A percentile compares a stretch with the other conserved stretches of the same genome.
These are phyloP conservation scores for Durio zibethinus DNA, from an alignment of 345 rosid species.

Conservation along the genomic window DNA sequence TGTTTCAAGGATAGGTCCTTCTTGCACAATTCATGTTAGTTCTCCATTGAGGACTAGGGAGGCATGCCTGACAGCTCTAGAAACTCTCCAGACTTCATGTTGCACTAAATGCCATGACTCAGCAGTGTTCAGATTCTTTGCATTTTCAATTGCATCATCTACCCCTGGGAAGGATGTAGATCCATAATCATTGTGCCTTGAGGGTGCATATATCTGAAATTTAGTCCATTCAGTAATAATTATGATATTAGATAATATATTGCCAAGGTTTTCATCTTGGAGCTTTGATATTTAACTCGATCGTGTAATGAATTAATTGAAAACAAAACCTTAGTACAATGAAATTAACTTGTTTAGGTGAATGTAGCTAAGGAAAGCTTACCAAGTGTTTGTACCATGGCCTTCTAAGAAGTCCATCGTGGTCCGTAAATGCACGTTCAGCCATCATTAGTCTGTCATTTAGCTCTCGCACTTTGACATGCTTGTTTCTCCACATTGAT, in stretches of 20 bases:
- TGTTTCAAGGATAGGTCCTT: neutral
- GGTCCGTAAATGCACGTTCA: slow-evolving; percentile 70
- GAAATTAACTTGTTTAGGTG: neutral
- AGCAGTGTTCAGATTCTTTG: slow-evolving; percentile 42
- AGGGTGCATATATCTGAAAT: slow-evolving; percentile 64
- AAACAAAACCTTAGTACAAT: neutral
- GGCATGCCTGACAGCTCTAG: slow-evolving; percentile 65
- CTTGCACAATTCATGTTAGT: slow-evolving; percentile 43
- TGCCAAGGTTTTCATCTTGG: neutral
- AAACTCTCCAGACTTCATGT: slow-evolving; percentile 79
- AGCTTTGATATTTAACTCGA: neutral
- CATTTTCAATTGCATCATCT: slow-evolving; percentile 63
- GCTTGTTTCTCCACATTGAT: slow-evolving; percentile 32
- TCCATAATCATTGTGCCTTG: slow-evolving; percentile 71
- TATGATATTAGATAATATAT: neutral
- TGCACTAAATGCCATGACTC: slow-evolving; percentile 65
- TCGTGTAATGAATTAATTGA: neutral
- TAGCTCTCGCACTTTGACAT: slow-evolving; percentile 48
- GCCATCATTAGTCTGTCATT: slow-evolving; percentile 81
- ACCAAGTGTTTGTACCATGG: slow-evolving; percentile 82
- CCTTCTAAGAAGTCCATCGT: slow-evolving; percentile 62
- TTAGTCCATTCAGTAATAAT: neutral
- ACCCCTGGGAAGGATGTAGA: slow-evolving; percentile 74
- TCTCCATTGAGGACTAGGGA: slow-evolving; percentile 62
- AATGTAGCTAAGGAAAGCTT: slow-evolving; percentile 10